A percentile compares a stretch with the other conserved stretches of the same genome.
Conservation (phyloP, 1,284 basidiomycete genomes). For the Fomitopsis pinicola region DNA sequence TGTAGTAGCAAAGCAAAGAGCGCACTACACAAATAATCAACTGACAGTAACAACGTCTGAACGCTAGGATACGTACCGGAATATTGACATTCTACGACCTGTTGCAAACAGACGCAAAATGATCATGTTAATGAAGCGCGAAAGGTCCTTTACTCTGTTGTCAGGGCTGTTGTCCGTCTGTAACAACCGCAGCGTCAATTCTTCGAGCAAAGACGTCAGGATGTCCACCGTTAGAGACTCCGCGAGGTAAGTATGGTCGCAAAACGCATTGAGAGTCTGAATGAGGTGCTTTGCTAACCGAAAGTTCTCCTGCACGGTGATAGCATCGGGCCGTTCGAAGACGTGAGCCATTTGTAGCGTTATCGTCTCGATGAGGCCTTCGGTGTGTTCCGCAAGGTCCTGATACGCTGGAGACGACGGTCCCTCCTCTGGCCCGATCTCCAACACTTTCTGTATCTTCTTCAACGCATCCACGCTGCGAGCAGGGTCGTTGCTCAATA, state of each 20-base stretch:
- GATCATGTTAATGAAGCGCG: constrained; percentile 98
- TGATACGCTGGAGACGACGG: constrained; percentile 63
- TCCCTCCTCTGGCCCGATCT: constrained; percentile 69
- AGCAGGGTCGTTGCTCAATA: constrained; percentile 79
- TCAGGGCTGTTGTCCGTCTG: constrained; percentile 85
- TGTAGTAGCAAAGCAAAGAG: constrained; percentile 83
- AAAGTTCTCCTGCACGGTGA: constrained; percentile 75
- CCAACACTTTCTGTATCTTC: constrained; percentile 79
- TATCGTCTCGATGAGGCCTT: constrained; percentile 85
- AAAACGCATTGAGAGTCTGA: constrained; percentile 89
- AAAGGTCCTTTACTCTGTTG: constrained; percentile 80
- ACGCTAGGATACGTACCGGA: constrained; percentile 62
- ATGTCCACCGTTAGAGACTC: constrained; percentile 81
- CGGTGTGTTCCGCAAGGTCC: constrained; percentile 79
- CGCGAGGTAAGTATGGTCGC: constrained; percentile 78
- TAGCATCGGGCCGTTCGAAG: constrained; percentile 75
- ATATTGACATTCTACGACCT: constrained; percentile 87
- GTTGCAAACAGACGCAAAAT: constrained; percentile 92
- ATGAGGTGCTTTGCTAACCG: constrained; percentile 94
- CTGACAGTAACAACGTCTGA: neutral
- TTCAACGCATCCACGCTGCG: constrained; percentile 94
- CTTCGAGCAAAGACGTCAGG: constrained; percentile 76
- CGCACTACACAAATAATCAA: constrained; percentile 36
- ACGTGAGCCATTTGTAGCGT: constrained; percentile 86
- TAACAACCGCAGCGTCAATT: constrained; percentile 84